Evolutionary conservation across 345 rosid genomes (phyloP).

Genomic region (Carallia pectinifolia): DNA sequence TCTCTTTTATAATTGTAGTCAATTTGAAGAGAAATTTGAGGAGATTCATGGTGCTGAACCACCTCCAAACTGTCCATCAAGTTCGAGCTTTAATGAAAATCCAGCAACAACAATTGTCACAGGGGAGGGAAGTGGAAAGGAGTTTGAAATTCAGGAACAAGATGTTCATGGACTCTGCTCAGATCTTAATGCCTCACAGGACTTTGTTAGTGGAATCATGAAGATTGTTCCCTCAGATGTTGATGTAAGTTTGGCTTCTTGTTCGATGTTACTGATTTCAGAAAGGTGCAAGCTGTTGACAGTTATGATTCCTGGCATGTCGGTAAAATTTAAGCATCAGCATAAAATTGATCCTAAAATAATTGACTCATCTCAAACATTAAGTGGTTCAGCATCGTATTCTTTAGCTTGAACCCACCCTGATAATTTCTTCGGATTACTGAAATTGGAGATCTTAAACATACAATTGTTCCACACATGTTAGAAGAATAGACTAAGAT

Average conservation of each 20-base stretch:
- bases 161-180: conserved; percentile 51
- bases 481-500: too few species aligned
- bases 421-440: not conserved
- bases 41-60: conserved; percentile 66
- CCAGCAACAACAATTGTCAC: conserved; percentile 27
- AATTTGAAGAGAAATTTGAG: conserved; percentile 91
- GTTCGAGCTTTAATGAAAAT: conserved; percentile 49
- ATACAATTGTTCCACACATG: too few species aligned
- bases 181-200: conserved; percentile 59
- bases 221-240: conserved; percentile 88
- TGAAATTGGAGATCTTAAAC: not conserved
- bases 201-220: conserved; percentile 84
- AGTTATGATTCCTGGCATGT: conserved; percentile 1
- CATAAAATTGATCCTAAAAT: too few species aligned
- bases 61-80: conserved; percentile 54
- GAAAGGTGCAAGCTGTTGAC: not conserved
- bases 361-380: not conserved
- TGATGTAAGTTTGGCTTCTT: conserved; percentile 61
- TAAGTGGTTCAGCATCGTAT: not conserved
- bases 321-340: not conserved
- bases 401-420: not conserved
- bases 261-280: conserved; percentile 3
- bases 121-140: conserved; percentile 53
- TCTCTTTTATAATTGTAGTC: conserved; percentile 35
- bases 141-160: conserved; percentile 47